Base-by-base conservation (phyloP, 805 yeast genomes). In the Zygotorulaspora sp. region DNA sequence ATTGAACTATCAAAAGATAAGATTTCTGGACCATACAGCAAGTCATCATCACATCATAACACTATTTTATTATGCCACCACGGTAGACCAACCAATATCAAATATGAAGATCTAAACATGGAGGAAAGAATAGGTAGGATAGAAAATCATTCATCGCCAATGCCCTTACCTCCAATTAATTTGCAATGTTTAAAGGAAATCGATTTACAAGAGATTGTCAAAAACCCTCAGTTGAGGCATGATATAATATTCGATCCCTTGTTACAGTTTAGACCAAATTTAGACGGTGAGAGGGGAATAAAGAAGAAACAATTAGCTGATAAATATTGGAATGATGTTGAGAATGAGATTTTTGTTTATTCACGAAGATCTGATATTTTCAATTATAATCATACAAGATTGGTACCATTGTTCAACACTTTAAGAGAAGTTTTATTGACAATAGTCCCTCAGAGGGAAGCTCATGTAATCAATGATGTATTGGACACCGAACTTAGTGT, bases 241-340 rank as follows among this genome's bases (percentile, higher is more conserved):
- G 97, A 90, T 59, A 85, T 90, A 37, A 71, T 87, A 10, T 89
- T 89, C 57, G 96, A 89, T 65, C 94, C 96, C 12, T 85, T 84
- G 55, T 68, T 89, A 42, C 96, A 88, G 66, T 86, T 89, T 61
- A 75, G 97, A 58, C 95, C 95, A 19, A 85, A 86, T 55, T 67
- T 88, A 48, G 96, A 85, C 58, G 95, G 95, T 35, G 97, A 89
- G 63, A 69, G 96, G 35, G 95, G 95, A 18, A 72, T 78, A 43
- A 72, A 88, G 38, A 86, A 88, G 71, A 80, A 77, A 62, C 61
- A 72, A 40, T 70, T 81, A 30, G 81, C 87, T 33, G 95, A 86
- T 56, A 78, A 74, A 52, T 89, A 88, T 65, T 88, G 96, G 96
- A 65, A 66, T 22, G 83, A 83, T 47, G 78, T 89, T 24, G 78